Evolutionary conservation across 495 filamentous ascomycete species (phyloP), one percentile per base, ranked within the genome.

Genomic region (Cercophora samala): DNA sequence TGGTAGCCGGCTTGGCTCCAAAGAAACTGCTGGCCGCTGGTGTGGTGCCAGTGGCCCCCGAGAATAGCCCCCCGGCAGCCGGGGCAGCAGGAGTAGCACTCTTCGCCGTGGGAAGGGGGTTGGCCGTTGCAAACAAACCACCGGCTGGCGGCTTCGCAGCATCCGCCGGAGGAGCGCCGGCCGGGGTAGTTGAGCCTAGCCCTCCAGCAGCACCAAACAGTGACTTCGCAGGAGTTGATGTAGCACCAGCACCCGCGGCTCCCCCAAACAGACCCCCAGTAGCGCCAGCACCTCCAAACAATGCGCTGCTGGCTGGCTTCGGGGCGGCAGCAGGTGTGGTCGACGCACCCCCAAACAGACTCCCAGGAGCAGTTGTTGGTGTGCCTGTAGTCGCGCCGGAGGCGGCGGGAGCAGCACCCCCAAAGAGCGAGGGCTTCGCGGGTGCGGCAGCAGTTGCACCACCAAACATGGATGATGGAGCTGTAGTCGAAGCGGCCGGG

Each of bases 181-280:
- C 75, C 15, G 75, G 75, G 0, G 75, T 77, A 18, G 75, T 77
- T 15, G 75, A 77, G 15, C 68, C 72, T 42, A 74, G 56, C 0
- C 56, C 58, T 13, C 58, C 58, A 21, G 54, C 68, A 8, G 26
- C 26, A 4, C 66, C 69, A 62, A 77, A 74, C 18, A 65, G 19
- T 4, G 71, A 68, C 67, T 77, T 77, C 18, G 75, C 75, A 1
- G 75, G 75, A 19, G 75, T 77, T 11, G 73, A 64, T 42, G 65
- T 58, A 19, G 60, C n/a, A 15, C 53, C 69, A 15, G 62, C 60
- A 6, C 63, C 69, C 13, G 9, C 11, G 2, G 59, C 19, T 4
- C 62, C 46, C n/a, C 60, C 64, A 42, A 63, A 63, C 58, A 64
- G 23, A 58, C 37, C 67, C 29, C 62, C 51, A 11, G 17, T 21